Percentiles rank a stretch among this genome's conserved stretches.
These are phyloP conservation scores for Huntiella decipiens DNA, from an alignment of 2,329 filamentous ascomycete genomes.

Conservation along the genomic window DNA sequence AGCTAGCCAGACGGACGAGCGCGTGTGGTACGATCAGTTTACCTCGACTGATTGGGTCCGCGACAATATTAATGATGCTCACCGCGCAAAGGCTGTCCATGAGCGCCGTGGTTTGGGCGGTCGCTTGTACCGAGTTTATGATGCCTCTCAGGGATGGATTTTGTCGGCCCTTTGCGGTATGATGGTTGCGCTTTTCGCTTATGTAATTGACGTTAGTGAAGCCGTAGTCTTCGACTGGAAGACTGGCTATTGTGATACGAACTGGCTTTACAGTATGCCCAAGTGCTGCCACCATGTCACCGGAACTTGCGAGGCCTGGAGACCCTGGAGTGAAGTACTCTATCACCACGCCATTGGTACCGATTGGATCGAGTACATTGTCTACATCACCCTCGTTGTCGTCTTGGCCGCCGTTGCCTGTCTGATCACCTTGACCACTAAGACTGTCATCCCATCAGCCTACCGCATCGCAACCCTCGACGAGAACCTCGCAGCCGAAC, in stretches of 20 bases:
- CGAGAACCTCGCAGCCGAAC: slow-evolving; percentile 67
- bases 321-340: slow-evolving; percentile 33
- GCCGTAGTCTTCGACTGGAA: slow-evolving; percentile 77
- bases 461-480: slow-evolving; percentile 76
- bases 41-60: slow-evolving; percentile 97
- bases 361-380: slow-evolving; percentile 53
- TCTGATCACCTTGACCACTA: slow-evolving; percentile 68
- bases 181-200: slow-evolving; percentile 68
- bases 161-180: slow-evolving; percentile 78
- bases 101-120: slow-evolving; percentile 70
- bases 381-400: slow-evolving; percentile 58
- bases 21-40: slow-evolving; percentile 97
- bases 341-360: slow-evolving; percentile 25
- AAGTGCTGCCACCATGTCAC: slow-evolving; percentile 30
- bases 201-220: slow-evolving; percentile 76
- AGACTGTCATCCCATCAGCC: slow-evolving; percentile 79
- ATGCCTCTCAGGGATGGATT: slow-evolving; percentile 86
- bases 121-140: slow-evolving; percentile 56
- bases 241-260: slow-evolving; percentile 57
- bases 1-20: slow-evolving; percentile 56
- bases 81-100: slow-evolving; percentile 67
- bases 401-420: slow-evolving; percentile 54
- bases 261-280: slow-evolving; percentile 59
- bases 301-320: slow-evolving; percentile 37
- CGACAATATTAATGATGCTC: slow-evolving; percentile 86